A percentile compares a stretch with the other conserved stretches of the same genome.
phyloP scores from a whole-genome alignment of 176 grass and related monocot genomes.

The Oryza coarctata region DNA sequence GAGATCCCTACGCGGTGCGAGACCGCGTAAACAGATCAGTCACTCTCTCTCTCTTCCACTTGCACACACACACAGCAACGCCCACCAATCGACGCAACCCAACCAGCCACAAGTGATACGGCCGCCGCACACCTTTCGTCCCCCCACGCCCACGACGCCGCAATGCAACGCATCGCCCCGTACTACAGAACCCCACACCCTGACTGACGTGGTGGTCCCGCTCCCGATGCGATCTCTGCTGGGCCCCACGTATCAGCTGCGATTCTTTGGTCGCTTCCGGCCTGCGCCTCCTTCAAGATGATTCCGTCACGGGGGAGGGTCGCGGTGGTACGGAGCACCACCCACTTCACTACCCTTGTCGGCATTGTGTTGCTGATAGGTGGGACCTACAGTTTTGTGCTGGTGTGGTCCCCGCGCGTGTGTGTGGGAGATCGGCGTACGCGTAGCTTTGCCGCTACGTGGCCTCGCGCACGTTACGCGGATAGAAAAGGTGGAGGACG shows the following conservation, averaged over 20 bases:
- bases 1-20: conserved; percentile 19
- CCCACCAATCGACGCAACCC: not conserved
- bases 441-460: conserved; percentile 10
- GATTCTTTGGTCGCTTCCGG: not conserved
- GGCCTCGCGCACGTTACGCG: not conserved
- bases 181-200: not conserved
- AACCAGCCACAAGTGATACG: not conserved
- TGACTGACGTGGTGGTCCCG: not conserved
- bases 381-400: not conserved
- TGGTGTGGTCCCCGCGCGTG: not conserved
- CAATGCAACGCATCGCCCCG: not conserved
- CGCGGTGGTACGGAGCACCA: not conserved
- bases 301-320: not conserved
- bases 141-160: not conserved
- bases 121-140: not conserved
- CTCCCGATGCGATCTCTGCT: not conserved
- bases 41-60: not conserved
- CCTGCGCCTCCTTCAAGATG: not conserved
- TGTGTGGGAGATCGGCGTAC: not conserved
- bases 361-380: not conserved
- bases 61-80: not conserved
- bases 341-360: not conserved
- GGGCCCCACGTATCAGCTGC: not conserved
- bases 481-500: conserved; percentile 1
- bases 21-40: conserved; percentile 11